phyloP scores from a whole-genome alignment of 148 eudicot species.

The Talinum fruticosum region DNA sequence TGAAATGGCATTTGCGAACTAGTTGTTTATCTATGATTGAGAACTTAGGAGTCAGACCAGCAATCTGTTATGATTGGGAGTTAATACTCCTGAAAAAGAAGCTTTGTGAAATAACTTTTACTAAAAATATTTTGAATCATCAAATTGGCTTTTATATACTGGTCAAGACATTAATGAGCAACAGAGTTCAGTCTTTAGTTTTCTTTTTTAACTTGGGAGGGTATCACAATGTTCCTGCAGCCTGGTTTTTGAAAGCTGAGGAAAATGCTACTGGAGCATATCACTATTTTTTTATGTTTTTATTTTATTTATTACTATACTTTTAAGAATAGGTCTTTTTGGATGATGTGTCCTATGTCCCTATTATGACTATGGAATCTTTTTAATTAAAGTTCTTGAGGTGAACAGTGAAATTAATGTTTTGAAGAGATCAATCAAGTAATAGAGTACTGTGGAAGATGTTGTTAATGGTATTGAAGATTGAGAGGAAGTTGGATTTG shows the following conservation, averaged over 20 bases:
- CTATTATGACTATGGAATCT: constrained; percentile 29
- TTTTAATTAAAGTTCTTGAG: constrained; percentile 55
- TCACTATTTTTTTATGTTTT: neutral
- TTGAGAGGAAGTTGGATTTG: constrained; percentile 70
- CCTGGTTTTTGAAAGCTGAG: neutral
- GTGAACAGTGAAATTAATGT: constrained; percentile 82
- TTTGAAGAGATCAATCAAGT: constrained; percentile 84
- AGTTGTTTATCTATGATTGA: neutral
- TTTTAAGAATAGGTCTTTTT: constrained; percentile 4
- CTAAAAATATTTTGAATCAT: neutral
- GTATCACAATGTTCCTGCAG: neutral
- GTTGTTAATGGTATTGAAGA: constrained; percentile 79
- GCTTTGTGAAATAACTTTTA: neutral
- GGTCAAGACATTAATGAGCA: neutral
- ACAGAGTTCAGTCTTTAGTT: neutral
- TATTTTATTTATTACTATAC: neutral
- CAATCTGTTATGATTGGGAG: neutral
- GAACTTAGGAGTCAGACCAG: neutral
- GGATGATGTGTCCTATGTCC: constrained; percentile 15
- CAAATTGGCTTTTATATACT: neutral
- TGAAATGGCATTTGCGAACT: neutral
- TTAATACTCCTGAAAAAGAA: neutral
- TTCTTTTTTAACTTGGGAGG: neutral
- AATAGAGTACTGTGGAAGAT: constrained; percentile 86
- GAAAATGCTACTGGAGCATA: neutral